Percentiles rank a stretch among this genome's conserved stretches.
Evolutionary conservation across 345 rosid species (phyloP).

Genomic region (Melaleuca quinquenervia): DNA sequence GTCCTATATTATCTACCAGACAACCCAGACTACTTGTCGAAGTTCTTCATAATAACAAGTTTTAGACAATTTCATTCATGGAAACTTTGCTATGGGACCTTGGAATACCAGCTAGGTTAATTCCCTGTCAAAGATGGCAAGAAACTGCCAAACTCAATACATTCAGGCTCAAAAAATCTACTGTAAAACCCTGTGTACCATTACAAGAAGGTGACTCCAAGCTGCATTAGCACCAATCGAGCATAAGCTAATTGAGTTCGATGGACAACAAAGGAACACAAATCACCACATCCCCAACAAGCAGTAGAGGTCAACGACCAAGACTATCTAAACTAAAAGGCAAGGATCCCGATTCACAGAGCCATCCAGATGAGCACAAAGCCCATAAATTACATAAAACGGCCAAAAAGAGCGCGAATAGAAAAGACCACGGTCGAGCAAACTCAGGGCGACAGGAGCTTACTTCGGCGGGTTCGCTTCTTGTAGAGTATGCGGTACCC

Average conservation of each 20-base stretch:
- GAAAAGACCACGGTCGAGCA: background rate
- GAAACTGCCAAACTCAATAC: background rate
- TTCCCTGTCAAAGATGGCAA: background rate
- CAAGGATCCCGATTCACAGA: background rate
- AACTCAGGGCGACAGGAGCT: background rate
- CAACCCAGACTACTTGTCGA: background rate
- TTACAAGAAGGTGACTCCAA: background rate
- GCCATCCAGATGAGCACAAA: background rate
- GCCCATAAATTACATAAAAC: background rate
- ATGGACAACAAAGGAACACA: background rate
- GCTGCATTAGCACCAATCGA: background rate
- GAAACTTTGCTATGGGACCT: background rate
- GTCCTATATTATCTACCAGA: background rate
- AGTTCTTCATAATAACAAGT: background rate
- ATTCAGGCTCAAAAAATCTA: background rate
- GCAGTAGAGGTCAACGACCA: background rate
- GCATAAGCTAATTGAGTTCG: background rate
- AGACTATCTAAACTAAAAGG: background rate
- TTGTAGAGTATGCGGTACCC: conserved; percentile 89
- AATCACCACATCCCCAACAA: background rate
- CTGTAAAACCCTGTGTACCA: background rate
- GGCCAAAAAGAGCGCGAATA: background rate
- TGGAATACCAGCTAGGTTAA: background rate
- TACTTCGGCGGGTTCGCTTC: conserved; percentile 92
- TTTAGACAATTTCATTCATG: background rate